Evolutionary conservation across 73 alveolate species (phyloP).

Genomic region (Uronychia binucleata): DNA sequence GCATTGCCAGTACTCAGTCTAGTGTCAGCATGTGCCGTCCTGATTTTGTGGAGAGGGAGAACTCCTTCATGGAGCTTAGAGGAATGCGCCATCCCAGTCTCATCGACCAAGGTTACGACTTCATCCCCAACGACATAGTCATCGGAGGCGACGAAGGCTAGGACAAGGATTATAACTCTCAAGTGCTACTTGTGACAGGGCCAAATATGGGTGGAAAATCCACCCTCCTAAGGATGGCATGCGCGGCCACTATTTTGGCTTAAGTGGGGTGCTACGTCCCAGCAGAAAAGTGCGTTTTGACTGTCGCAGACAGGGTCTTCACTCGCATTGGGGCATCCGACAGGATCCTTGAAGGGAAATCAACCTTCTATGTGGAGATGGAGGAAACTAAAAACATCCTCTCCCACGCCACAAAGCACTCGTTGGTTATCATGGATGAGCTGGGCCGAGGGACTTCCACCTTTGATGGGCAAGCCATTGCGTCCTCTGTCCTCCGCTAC

Average conservation of each 20-base stretch:
- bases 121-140: slow-evolving; percentile 74
- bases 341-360: slow-evolving; percentile 92
- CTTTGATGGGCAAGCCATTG: slow-evolving; percentile 94
- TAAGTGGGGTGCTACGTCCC: slow-evolving; percentile 84
- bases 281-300: slow-evolving; percentile 61
- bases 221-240: slow-evolving; percentile 86
- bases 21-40: slow-evolving; percentile 59
- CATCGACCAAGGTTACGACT: slow-evolving; percentile 51
- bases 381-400: slow-evolving; percentile 88
- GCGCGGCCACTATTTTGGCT: slow-evolving; percentile 89
- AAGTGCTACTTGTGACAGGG: slow-evolving; percentile 86
- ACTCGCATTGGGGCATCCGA: slow-evolving; percentile 96
- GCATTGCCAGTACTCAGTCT: slow-evolving; percentile 59
- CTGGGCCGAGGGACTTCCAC: slow-evolving; percentile 95
- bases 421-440: slow-evolving; percentile 92
- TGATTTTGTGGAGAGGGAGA: slow-evolving; percentile 28
- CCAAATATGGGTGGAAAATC: slow-evolving; percentile 99
- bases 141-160: slow-evolving; percentile 26
- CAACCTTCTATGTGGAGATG: slow-evolving; percentile 88
- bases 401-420: slow-evolving; percentile 74
- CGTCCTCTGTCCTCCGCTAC: slow-evolving; percentile 78
- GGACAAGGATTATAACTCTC: slow-evolving; percentile 13
- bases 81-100: slow-evolving; percentile 89
- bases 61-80: slow-evolving; percentile 58
- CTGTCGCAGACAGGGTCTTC: slow-evolving; percentile 89